Evolutionary conservation across 1,284 basidiomycete species (phyloP).

Genomic region (Volvariella surrecta): DNA sequence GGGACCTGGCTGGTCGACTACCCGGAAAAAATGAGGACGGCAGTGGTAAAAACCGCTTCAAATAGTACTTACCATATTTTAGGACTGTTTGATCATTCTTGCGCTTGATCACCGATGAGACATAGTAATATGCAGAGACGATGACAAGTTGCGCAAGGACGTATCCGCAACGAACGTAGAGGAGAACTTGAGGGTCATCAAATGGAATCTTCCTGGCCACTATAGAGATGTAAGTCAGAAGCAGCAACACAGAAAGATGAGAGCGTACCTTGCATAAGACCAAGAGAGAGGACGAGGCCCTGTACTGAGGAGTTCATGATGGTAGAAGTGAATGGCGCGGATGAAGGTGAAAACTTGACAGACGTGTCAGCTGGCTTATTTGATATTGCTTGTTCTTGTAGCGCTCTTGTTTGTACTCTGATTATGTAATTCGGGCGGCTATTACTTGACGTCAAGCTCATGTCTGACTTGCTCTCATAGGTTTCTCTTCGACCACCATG

Average conservation of each 20-base stretch:
- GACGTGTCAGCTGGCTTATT: background rate
- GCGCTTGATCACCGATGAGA: conserved; percentile 74
- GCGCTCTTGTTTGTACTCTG: background rate
- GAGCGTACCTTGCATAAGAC: conserved; percentile 76
- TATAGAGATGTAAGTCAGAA: conserved; percentile 18
- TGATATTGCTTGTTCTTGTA: conserved; percentile 2
- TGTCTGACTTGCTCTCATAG: background rate
- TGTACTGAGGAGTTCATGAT: conserved; percentile 48
- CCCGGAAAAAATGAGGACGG: conserved; percentile 4
- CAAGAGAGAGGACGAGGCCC: conserved; percentile 82
- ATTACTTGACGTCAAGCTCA: conserved; percentile 4
- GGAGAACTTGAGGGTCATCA: conserved; percentile 79
- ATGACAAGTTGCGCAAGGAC: conserved; percentile 66
- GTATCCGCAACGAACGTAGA: conserved; percentile 82
- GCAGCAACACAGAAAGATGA: conserved; percentile 7
- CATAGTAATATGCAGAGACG: conserved; percentile 70
- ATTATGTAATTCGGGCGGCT: no score
- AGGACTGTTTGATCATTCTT: conserved; percentile 95
- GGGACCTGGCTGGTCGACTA: conserved; percentile 53
- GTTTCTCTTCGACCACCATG: background rate
- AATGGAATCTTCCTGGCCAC: conserved; percentile 90
- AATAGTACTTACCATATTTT: conserved; percentile 68
- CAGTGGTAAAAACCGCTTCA: conserved; percentile 6
- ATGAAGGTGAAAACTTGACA: no score
- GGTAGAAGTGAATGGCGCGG: background rate